A percentile compares a stretch with the other conserved stretches of the same genome.
Conservation (phyloP, 805 yeast genomes). For the Wickerhamiella brachini region DNA sequence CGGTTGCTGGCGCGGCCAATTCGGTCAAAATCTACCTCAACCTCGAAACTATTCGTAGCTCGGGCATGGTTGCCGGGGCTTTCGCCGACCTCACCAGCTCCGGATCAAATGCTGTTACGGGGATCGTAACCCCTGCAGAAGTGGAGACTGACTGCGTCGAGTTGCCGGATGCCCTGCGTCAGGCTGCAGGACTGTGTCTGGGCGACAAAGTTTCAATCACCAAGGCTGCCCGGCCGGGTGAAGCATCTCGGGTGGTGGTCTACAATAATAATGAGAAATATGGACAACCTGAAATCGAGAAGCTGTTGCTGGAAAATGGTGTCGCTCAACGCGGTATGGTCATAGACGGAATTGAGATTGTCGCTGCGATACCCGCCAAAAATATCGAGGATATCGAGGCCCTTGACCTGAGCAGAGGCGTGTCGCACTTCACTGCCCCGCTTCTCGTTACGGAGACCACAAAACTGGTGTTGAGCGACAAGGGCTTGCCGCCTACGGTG, state of each 20-base stretch:
- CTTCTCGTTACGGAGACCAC: conserved; percentile 1
- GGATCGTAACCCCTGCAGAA: conserved; percentile 19
- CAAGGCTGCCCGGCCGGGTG: conserved; percentile 38
- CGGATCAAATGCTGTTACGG: conserved; percentile 13
- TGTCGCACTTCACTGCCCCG: not conserved
- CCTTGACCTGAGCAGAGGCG: not conserved
- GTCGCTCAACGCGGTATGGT: conserved; percentile 23
- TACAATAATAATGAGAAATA: conserved; percentile 13
- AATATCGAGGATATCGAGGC: not conserved
- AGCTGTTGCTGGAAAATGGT: conserved; percentile 28
- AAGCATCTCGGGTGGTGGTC: conserved; percentile 27
- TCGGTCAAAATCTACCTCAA: conserved; percentile 16
- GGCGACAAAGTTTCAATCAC: conserved; percentile 40
- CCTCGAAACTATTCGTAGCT: conserved; percentile 16
- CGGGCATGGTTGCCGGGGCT: conserved; percentile 21
- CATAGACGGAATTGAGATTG: conserved; percentile 39
- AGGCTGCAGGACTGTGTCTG: conserved; percentile 30
- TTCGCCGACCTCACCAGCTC: conserved; percentile 11
- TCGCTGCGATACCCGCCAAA: conserved; percentile 23
- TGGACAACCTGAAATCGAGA: conserved; percentile 18
- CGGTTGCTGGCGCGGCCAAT: conserved; percentile 7
- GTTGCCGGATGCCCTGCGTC: conserved; percentile 24
- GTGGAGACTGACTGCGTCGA: conserved; percentile 18
- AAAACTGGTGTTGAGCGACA: conserved; percentile 7
- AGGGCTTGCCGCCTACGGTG: not conserved